Base-by-base conservation (phyloP, 2,329 filamentous ascomycete genomes). In the Graphilbum ipis-grandicollis region DNA sequence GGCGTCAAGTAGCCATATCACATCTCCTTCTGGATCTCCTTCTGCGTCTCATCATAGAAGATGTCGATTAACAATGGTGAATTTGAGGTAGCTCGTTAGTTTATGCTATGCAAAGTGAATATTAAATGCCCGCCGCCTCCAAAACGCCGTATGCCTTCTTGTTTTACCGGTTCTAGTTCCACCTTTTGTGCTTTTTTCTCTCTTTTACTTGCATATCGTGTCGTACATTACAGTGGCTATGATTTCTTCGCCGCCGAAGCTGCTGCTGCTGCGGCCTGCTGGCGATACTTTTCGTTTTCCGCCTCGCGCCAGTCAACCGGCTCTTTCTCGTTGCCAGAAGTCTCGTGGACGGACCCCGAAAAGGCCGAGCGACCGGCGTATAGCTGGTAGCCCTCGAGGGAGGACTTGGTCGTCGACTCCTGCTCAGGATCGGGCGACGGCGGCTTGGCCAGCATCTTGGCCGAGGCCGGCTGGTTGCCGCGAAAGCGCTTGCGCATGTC, bases 401-500 rank as follows among this genome's bases (percentile, higher is more conserved):
- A 21, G 14, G 19, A 23, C 14, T 14, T 33, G 18, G 9, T 5
- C 15, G 33, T 5, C 14, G 21, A 13, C n/a, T 18, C 4, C 15
- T 4, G 38, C 3, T 3, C 31, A 22, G 10, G 32, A 30, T 9
- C 22, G 9, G 13, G 36, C 15, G 7, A 18, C 25, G 19, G n/a
- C 5, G 7, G 31, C 12, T 38, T 63, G 59, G 8, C 28, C 48
- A 75, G 60, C 41, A 65, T 59, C 50, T 62, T 65, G 46, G 79
- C 71, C 19, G 73, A 66, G 45, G 93, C 76, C 37, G 90, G 85
- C 55, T 84, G 74, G 62, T 96, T 96, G 40, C 90, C 90, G 39
- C 90, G 74, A 60, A 98, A 96, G 25, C 90, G 79, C 63, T 96
- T 96, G 56, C 90, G 82, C 90, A 98, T 98, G 56, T 98, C 90